These are phyloP conservation scores for Scortechinia acanthostroma DNA, from an alignment of 2,329 filamentous ascomycete genomes.

Conservation along the genomic window DNA sequence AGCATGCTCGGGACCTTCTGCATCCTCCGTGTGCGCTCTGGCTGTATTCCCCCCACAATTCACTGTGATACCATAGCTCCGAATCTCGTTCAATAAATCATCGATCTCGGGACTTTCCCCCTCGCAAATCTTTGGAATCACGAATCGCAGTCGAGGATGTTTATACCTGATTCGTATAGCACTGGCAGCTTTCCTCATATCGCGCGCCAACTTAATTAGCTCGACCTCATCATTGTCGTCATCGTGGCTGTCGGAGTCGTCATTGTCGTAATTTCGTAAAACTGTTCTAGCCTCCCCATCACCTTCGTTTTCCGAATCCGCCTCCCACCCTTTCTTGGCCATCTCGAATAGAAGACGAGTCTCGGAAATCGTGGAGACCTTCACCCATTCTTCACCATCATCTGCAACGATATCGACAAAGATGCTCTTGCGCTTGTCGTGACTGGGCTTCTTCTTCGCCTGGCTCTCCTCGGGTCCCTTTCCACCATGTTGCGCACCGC, in stretches of 20 bases:
- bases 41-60: not conserved
- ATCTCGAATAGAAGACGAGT: conserved; percentile 52
- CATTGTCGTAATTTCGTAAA: conserved; percentile 16
- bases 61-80: conserved; percentile 26
- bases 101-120: conserved; percentile 44
- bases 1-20: not conserved
- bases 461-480: not conserved
- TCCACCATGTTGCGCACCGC: conserved; percentile 1
- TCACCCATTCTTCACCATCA: conserved; percentile 51
- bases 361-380: conserved; percentile 54
- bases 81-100: conserved; percentile 40
- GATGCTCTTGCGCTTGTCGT: conserved; percentile 31
- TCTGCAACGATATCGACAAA: conserved; percentile 51
- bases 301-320: conserved; percentile 22
- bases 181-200: conserved; percentile 41
- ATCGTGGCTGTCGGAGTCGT: conserved; percentile 40
- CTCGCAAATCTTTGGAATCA: conserved; percentile 43
- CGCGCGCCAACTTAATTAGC: conserved; percentile 39
- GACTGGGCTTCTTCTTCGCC: conserved; percentile 18
- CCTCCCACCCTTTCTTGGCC: conserved; percentile 54
- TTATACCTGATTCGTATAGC: conserved; percentile 42
- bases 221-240: conserved; percentile 50
- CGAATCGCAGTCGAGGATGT: conserved; percentile 42
- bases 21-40: too few relatives aligned
- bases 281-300: conserved; percentile 12